A percentile compares a stretch with the other conserved stretches of the same genome.
Conservation (phyloP, 345 rosid species). For the Gossypium stocksii region DNA sequence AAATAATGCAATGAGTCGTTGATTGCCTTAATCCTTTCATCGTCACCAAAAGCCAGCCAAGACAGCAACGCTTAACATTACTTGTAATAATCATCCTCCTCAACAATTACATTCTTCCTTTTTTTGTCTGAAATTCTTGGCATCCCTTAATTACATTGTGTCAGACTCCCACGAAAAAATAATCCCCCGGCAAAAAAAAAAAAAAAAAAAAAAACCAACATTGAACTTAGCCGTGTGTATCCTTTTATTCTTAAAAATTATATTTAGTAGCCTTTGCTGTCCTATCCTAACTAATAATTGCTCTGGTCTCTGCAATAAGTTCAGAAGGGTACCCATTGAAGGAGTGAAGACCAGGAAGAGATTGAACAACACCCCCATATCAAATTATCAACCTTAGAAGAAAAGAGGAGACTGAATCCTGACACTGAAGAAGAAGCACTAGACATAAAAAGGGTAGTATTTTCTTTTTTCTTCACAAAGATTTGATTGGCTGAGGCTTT, state of each 20-base stretch:
- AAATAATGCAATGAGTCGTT: too few relatives aligned
- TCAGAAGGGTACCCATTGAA: background rate
- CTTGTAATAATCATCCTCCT: background rate
- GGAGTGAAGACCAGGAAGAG: background rate
- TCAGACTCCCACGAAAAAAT: too few relatives aligned
- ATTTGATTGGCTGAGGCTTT: background rate
- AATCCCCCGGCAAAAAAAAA: too few relatives aligned
- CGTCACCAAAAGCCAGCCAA: background rate
- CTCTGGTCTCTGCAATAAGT: background rate
- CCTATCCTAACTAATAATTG: background rate
- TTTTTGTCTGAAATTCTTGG: too few relatives aligned
- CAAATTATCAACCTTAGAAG: background rate
- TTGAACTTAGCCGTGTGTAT: too few relatives aligned
- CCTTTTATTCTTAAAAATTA: too few relatives aligned
- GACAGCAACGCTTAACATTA: background rate
- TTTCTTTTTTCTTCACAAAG: background rate
- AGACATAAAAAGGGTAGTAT: background rate
- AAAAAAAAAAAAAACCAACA: too few relatives aligned
- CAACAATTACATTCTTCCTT: too few relatives aligned
- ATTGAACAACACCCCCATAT: background rate
- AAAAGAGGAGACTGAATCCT: background rate
- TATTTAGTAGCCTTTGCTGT: background rate
- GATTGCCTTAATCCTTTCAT: background rate
- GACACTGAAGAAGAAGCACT: slow-evolving; percentile 1
- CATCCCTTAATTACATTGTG: too few relatives aligned